Evolutionary conservation across 1,139 yeast genomes (phyloP), one percentile per base, ranked within the genome.

Genomic region (Pichia sp.): DNA sequence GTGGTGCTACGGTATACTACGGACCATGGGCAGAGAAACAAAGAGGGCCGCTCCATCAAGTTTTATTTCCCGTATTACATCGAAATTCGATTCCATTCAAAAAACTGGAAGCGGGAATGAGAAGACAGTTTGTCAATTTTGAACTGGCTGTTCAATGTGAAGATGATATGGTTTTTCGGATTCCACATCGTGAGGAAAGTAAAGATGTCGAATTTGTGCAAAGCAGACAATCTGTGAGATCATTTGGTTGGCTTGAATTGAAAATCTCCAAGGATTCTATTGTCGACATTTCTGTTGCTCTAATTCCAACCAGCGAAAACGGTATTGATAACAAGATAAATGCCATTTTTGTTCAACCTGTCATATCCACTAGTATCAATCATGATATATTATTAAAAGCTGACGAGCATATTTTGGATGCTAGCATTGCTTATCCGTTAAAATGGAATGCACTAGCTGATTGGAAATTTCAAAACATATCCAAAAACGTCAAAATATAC

Each of bases 21-120:
- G 98, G 98, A 0, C 95, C 98, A 0, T 90, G 97, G 97, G 85
- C 97, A 0, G 95, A 90, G 49, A 76, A 90, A 39, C 95, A 92
- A 60, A 62, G 95, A 27, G 71, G 72, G 2, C 76, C 81, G 1
- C 57, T 90, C 8, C 92, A 83, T 49, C 65, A 69, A 8, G 67
- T 81, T 66, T 67, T 92, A 37, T 77, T 82, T 49, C 98, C 98
- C 0, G 61, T 75, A 0, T 61, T 79, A 6, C 77, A 85, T 33
- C 66, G 81, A 41, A 86, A 86, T 55, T 64, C 80, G 0, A 55
- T 58, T 5, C 80, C 84, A 0, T 66, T 72, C 1, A 55, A 57
- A 10, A 59, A 54, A 16, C 65, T 75, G 5, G 46, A 49, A 2
- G 69, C 79, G 0, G 92, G 87, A 0, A 64, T 66, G 5, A 50